phyloP scores from a whole-genome alignment of 2,329 filamentous ascomycete genomes.

The Pseudopithomyces chartarum region DNA sequence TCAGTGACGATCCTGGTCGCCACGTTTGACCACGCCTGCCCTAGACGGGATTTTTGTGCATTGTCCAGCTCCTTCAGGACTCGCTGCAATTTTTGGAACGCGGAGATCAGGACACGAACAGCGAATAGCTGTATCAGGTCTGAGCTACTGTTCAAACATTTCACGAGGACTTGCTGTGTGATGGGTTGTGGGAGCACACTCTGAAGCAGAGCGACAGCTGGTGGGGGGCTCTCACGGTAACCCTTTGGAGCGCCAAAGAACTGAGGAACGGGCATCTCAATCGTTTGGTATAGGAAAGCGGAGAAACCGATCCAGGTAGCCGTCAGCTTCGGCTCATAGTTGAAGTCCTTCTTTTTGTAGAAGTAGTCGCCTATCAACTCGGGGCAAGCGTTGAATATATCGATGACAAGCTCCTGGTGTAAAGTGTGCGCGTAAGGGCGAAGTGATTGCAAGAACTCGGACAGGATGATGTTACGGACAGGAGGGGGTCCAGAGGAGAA shows the following conservation, averaged over 20 bases:
- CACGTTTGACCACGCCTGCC: slow-evolving; percentile 71
- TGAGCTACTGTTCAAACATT: slow-evolving; percentile 78
- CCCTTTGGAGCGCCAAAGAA: slow-evolving; percentile 70
- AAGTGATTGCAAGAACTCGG: slow-evolving; percentile 77
- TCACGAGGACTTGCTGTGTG: slow-evolving; percentile 76
- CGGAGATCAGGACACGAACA: slow-evolving; percentile 75
- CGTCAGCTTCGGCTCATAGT: slow-evolving; percentile 88
- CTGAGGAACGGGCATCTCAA: slow-evolving; percentile 73
- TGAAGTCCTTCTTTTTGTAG: slow-evolving; percentile 73
- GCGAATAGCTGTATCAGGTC: slow-evolving; percentile 85
- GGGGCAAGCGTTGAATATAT: slow-evolving; percentile 80
- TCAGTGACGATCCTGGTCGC: slow-evolving; percentile 70
- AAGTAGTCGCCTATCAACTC: slow-evolving; percentile 92
- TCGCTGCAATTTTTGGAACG: slow-evolving; percentile 75
- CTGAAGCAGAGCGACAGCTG: slow-evolving; percentile 78
- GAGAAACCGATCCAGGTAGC: slow-evolving; percentile 96
- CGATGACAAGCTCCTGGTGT: slow-evolving; percentile 80
- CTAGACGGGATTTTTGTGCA: slow-evolving; percentile 46
- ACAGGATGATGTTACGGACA: slow-evolving; percentile 78
- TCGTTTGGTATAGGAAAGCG: slow-evolving; percentile 80
- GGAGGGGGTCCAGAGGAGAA: slow-evolving; percentile 73
- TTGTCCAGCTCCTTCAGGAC: slow-evolving; percentile 66
- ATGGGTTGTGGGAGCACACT: slow-evolving; percentile 84
- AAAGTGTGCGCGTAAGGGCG: slow-evolving; percentile 81
- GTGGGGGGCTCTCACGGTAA: slow-evolving; percentile 73